A percentile compares a stretch with the other conserved stretches of the same genome.
These are phyloP conservation scores for Viola odorata DNA, from an alignment of 345 rosid genomes.

Conservation along the genomic window DNA sequence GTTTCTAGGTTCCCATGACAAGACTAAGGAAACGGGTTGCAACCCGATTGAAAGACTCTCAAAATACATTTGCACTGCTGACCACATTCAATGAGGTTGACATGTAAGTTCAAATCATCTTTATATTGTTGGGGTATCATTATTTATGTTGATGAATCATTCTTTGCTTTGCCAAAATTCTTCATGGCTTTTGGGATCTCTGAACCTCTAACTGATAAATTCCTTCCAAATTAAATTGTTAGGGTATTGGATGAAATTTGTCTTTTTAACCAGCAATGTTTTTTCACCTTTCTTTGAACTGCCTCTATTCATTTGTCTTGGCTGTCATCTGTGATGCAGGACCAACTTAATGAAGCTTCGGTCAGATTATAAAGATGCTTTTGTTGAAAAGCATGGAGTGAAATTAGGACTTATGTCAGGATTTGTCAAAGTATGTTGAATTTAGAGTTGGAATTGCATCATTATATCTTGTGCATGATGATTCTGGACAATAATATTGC, in stretches of 20 bases:
- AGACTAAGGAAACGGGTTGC: conserved; percentile 89
- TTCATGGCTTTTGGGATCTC: not conserved
- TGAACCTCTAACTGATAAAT: not conserved
- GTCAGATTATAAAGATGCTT: conserved; percentile 89
- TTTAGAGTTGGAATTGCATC: not conserved
- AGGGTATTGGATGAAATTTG: not conserved
- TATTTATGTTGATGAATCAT: not conserved
- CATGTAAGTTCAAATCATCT: conserved; percentile 42
- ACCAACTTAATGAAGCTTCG: conserved; percentile 93
- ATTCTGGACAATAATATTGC: not conserved
- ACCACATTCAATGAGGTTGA: conserved; percentile 95
- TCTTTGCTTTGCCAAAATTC: no score
- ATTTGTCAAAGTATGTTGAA: conserved; percentile 56
- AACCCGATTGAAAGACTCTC: conserved; percentile 84
- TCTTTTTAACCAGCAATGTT: not conserved
- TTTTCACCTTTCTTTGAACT: not conserved
- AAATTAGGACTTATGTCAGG: conserved; percentile 94
- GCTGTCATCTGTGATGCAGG: conserved; percentile 34
- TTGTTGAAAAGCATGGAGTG: conserved; percentile 86
- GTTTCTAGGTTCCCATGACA: conserved; percentile 83
- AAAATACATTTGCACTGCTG: conserved; percentile 83
- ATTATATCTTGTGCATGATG: not conserved
- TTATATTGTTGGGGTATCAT: not conserved
- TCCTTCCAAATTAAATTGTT: not conserved
- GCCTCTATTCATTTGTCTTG: not conserved